Conservation (phyloP, 805 yeast species). For the Kluyveromyces lactis region DNA sequence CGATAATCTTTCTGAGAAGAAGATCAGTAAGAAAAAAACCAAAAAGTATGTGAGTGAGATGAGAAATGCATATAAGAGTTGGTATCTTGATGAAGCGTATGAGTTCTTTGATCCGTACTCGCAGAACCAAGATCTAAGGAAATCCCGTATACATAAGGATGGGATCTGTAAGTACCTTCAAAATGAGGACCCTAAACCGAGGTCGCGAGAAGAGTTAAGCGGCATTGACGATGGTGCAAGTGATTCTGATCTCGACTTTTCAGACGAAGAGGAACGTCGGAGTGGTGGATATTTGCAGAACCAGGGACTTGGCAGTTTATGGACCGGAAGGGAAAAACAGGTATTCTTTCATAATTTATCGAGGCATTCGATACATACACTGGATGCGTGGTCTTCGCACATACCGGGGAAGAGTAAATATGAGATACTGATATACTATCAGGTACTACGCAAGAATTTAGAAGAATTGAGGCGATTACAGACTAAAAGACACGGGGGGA, state of each 20-base stretch:
- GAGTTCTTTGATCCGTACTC: conserved; percentile 13
- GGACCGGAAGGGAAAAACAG: conserved; percentile 25
- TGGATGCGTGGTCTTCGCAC: conserved; percentile 22
- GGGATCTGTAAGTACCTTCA: conserved; percentile 12
- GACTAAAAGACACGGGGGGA: conserved; percentile 13
- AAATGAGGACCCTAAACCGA: conserved; percentile 1
- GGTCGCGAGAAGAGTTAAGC: conserved; percentile 1
- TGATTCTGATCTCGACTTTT: conserved; percentile 10
- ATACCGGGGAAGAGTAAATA: conserved; percentile 19
- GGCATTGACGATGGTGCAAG: conserved; percentile 8
- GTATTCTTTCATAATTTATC: conserved; percentile 23
- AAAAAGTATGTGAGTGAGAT: not conserved
- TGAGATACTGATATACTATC: conserved; percentile 23
- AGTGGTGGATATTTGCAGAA: conserved; percentile 1
- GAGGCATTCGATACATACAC: conserved; percentile 25
- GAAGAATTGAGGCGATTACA: conserved; percentile 9
- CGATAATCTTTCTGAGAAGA: not conserved
- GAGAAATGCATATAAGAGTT: conserved; percentile 11
- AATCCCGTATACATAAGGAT: conserved; percentile 14
- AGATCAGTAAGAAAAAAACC: not conserved
- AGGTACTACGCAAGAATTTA: conserved; percentile 16
- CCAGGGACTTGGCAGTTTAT: conserved; percentile 16
- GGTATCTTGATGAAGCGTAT: conserved; percentile 16
- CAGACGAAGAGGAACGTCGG: conserved; percentile 4
- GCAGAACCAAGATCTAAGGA: conserved; percentile 10